Percentiles rank a stretch among this genome's conserved stretches.
Conservation (phyloP, 768 basidiomycete genomes). For the Boletus rubescentipes region DNA sequence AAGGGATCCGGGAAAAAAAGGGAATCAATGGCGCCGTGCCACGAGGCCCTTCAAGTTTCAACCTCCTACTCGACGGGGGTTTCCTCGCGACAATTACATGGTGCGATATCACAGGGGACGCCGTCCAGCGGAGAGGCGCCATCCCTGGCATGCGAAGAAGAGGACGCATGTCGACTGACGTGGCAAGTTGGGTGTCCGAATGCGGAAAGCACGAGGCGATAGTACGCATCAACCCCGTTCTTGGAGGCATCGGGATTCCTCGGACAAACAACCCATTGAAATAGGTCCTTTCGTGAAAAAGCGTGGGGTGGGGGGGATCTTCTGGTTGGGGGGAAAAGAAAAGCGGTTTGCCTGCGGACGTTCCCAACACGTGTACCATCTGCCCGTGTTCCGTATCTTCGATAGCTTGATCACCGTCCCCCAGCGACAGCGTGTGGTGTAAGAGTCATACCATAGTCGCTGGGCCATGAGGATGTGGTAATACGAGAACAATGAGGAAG, state of each 20-base stretch:
- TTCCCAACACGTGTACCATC: constrained; percentile 9
- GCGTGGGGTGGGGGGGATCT: not conserved
- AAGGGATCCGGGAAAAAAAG: not conserved
- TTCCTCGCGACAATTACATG: not conserved
- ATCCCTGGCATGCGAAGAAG: not conserved
- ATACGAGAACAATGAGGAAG: constrained; percentile 23
- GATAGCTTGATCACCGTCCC: not conserved
- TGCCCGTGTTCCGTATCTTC: not conserved
- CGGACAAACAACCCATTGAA: constrained; percentile 4
- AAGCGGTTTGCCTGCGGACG: not conserved
- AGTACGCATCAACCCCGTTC: constrained; percentile 12
- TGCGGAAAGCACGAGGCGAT: constrained; percentile 16
- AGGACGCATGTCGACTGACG: constrained; percentile 3
- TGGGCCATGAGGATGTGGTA: not conserved
- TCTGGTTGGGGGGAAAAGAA: not conserved
- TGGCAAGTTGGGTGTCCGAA: constrained; percentile 2
- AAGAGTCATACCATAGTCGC: constrained; percentile 2
- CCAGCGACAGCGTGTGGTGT: not conserved
- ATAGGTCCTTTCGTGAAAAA: not conserved
- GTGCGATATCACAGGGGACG: not conserved
- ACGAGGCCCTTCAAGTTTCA: constrained; percentile 5
- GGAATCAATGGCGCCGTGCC: not conserved
- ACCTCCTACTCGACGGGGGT: not conserved
- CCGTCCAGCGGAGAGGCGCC: constrained; percentile 1
- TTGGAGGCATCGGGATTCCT: constrained; percentile 11